Evolutionary conservation across 306 rosid species (phyloP).

Genomic region (Abrus precatorius): DNA sequence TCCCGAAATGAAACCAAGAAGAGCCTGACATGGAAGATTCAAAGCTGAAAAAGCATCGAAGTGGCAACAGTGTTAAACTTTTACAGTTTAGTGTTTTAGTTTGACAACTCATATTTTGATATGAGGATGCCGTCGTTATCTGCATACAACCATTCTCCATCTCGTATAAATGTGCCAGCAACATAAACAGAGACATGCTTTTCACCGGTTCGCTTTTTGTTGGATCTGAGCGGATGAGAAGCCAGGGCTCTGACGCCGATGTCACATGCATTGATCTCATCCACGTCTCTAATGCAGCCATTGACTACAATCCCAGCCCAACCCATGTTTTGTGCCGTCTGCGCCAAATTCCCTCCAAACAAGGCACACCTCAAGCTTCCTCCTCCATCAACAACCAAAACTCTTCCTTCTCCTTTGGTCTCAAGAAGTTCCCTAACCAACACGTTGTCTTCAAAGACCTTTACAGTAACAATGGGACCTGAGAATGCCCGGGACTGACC

Average conservation of each 20-base stretch:
- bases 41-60: neutral
- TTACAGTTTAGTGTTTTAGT: slow-evolving; percentile 5
- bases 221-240: slow-evolving; percentile 69
- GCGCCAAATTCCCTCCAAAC: slow-evolving; percentile 60
- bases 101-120: slow-evolving; percentile 55
- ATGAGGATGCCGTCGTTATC: slow-evolving; percentile 69
- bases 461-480: slow-evolving; percentile 66
- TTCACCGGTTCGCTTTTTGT: slow-evolving; percentile 67
- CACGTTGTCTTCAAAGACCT: slow-evolving; percentile 84
- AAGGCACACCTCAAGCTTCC: slow-evolving; percentile 63
- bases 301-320: slow-evolving; percentile 87
- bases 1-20: neutral
- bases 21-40: neutral
- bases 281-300: slow-evolving; percentile 91
- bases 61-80: neutral
- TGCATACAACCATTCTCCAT: slow-evolving; percentile 89
- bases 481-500: slow-evolving; percentile 68
- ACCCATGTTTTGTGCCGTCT: slow-evolving; percentile 58
- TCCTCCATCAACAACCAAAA: slow-evolving; percentile 59
- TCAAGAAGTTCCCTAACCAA: slow-evolving; percentile 72
- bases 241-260: slow-evolving; percentile 84
- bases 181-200: slow-evolving; percentile 64
- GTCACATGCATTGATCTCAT: slow-evolving; percentile 77
- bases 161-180: slow-evolving; percentile 70
- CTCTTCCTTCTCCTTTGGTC: slow-evolving; percentile 68